Evolutionary conservation across 495 filamentous ascomycete species (phyloP).

Genomic region (Echria macrotheca): DNA sequence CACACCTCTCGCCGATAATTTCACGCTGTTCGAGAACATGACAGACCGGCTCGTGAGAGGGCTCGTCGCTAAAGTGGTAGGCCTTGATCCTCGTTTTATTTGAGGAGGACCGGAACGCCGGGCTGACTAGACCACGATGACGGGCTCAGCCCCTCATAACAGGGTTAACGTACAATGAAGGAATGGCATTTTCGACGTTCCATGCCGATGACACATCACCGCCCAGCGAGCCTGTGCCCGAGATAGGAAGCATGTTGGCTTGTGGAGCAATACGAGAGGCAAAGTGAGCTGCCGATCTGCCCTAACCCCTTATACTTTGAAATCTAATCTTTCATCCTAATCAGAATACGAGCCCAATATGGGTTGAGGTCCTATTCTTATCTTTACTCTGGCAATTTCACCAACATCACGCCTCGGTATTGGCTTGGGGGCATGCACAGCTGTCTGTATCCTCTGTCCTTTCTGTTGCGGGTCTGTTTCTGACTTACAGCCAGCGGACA

Average conservation of each 20-base stretch:
- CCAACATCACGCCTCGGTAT: constrained; percentile 28
- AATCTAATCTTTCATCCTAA: no score
- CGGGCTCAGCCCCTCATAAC: constrained; percentile 9
- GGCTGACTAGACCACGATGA: neutral
- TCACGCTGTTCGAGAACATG: constrained; percentile 24
- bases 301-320: neutral
- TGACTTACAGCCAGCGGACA: constrained; percentile 21
- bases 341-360: constrained; percentile 4
- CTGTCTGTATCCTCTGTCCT: neutral
- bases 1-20: constrained; percentile 23
- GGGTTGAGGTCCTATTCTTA: constrained; percentile 26
- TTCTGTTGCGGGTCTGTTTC: neutral
- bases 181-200: constrained; percentile 9
- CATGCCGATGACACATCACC: neutral
- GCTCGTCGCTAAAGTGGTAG: constrained; percentile 9
- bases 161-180: constrained; percentile 15
- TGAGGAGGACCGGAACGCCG: neutral
- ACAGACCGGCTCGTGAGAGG: constrained; percentile 20
- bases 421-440: constrained; percentile 35
- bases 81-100: neutral
- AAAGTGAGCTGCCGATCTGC: constrained; percentile 1
- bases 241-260: neutral
- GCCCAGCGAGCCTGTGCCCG: neutral
- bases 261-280: neutral
- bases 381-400: constrained; percentile 32